Conservation (phyloP, 495 filamentous ascomycete genomes). For the Cetradonia linearis region DNA sequence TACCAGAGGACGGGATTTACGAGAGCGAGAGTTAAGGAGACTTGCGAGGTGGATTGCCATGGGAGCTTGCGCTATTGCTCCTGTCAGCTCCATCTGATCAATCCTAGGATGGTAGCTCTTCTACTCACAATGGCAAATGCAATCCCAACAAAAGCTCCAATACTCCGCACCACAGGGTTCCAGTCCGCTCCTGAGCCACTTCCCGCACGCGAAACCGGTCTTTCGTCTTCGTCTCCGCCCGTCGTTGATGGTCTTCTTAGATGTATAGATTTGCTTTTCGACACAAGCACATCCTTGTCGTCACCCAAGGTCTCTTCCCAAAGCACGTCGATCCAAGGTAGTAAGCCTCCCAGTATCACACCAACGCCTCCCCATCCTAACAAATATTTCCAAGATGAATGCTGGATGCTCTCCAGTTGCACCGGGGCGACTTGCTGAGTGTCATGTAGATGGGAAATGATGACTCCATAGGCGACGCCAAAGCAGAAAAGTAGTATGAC, state of each 20-base stretch:
- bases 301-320: conserved; percentile 35
- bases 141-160: conserved; percentile 92
- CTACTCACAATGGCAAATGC: conserved; percentile 83
- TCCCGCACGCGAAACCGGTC: conserved; percentile 29
- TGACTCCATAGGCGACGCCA: conserved; percentile 72
- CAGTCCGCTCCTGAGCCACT: conserved; percentile 49
- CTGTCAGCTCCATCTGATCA: conserved; percentile 7
- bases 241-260: conserved; percentile 1
- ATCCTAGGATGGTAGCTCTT: conserved; percentile 1
- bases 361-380: conserved; percentile 73
- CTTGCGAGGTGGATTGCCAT: conserved; percentile 89
- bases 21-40: conserved; percentile 80
- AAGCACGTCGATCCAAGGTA: conserved; percentile 75
- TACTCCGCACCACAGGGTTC: conserved; percentile 71
- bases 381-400: conserved; percentile 59
- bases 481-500: conserved; percentile 64
- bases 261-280: conserved; percentile 4
- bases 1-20: conserved; percentile 95
- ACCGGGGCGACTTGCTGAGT: conserved; percentile 53
- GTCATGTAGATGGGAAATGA: conserved; percentile 76
- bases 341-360: conserved; percentile 60
- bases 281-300: conserved; percentile 18
- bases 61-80: conserved; percentile 60
- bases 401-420: conserved; percentile 40
- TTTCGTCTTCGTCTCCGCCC: conserved; percentile 25